Percentiles rank a stretch among this genome's conserved stretches.
phyloP scores from a whole-genome alignment of 2,329 filamentous ascomycete species.

The Aaosphaeria pasadenensis region DNA sequence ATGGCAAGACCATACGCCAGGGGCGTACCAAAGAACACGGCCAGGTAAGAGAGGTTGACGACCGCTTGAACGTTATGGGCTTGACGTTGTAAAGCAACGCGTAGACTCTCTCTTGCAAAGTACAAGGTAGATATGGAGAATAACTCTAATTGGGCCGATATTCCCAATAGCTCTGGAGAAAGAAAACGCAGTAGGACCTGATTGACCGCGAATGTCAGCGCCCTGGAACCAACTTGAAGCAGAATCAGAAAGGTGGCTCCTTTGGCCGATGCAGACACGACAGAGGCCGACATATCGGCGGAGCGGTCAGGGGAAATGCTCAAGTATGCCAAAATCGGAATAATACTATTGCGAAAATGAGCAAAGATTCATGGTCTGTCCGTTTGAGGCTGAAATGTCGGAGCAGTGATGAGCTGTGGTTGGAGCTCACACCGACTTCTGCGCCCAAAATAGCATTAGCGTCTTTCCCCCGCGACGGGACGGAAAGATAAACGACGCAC shows the following conservation, averaged over 20 bases:
- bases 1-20: conserved; percentile 64
- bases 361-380: no score
- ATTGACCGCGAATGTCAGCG: conserved; percentile 87
- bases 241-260: conserved; percentile 84
- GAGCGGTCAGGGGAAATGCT: no score
- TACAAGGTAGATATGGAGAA: conserved; percentile 93
- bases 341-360: no score
- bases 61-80: conserved; percentile 64
- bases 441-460: no score
- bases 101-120: conserved; percentile 86
- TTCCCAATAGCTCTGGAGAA: conserved; percentile 78
- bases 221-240: conserved; percentile 82
- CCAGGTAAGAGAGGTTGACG: conserved; percentile 84
- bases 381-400: no score
- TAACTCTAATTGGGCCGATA: conserved; percentile 86
- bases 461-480: no score
- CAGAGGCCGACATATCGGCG: conserved; percentile 26
- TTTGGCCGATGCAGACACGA: conserved; percentile 53
- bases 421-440: no score
- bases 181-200: conserved; percentile 85
- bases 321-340: no score
- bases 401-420: no score
- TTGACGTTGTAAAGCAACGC: conserved; percentile 86
- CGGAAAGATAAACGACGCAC: background rate
- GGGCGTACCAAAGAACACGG: conserved; percentile 65